Evolutionary conservation across 2,329 filamentous ascomycete genomes (phyloP).

Genomic region (Aspergillus felis): DNA sequence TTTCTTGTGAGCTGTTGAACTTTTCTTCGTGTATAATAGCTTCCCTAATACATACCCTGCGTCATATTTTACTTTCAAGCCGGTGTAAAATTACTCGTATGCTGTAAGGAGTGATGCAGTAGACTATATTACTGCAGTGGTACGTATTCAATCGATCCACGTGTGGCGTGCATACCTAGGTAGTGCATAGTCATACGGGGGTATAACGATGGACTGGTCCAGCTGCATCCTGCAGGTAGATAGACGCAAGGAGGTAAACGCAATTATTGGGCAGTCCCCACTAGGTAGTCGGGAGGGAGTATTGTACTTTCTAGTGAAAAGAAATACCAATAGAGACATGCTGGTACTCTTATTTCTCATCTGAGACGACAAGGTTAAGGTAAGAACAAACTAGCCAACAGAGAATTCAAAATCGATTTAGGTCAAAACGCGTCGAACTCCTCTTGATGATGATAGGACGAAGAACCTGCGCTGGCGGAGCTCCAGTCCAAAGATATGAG

Average conservation of each 20-base stretch:
- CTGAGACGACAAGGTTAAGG: not conserved
- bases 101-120: not conserved
- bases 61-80: not conserved
- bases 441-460: not conserved
- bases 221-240: not conserved
- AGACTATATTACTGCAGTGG: not conserved
- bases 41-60: conserved; percentile 2
- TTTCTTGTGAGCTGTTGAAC: conserved; percentile 4
- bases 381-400: not conserved
- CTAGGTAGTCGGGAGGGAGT: not conserved
- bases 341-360: not conserved
- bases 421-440: not conserved
- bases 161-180: too few species aligned
- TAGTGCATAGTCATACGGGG: too few species aligned
- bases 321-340: not conserved
- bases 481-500: not conserved
- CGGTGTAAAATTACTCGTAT: not conserved
- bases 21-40: conserved; percentile 8
- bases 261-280: too few species aligned
- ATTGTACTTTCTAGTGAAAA: too few species aligned
- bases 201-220: not conserved
- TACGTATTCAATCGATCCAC: not conserved
- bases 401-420: not conserved
- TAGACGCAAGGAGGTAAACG: not conserved
- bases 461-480: not conserved